A percentile compares a stretch with the other conserved stretches of the same genome.
phyloP scores from a whole-genome alignment of 768 basidiomycete species.

The Trametes villosa region DNA sequence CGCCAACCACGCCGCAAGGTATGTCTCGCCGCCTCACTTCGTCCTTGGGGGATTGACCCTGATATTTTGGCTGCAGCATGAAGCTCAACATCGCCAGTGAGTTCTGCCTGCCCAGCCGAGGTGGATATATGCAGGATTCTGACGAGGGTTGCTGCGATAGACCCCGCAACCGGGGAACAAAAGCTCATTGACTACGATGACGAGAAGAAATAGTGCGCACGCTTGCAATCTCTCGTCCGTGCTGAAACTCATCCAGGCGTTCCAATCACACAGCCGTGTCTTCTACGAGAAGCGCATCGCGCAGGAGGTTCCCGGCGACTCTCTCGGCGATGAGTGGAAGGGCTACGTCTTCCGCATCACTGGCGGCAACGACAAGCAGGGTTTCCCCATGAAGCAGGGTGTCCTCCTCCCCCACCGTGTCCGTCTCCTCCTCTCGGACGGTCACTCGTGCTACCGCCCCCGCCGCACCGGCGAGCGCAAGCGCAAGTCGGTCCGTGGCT shows the following conservation, averaged over 20 bases:
- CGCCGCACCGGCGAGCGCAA: slow-evolving; percentile 95
- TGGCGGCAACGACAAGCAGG: slow-evolving; percentile 98
- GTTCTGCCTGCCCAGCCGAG: slow-evolving; percentile 37
- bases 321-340: slow-evolving; percentile 94
- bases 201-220: slow-evolving; percentile 77
- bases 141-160: slow-evolving; percentile 40
- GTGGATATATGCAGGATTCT: background rate
- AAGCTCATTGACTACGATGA: slow-evolving; percentile 95
- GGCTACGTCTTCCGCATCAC: slow-evolving; percentile 97
- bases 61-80: slow-evolving; percentile 57
- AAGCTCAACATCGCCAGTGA: slow-evolving; percentile 97
- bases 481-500: slow-evolving; percentile 98
- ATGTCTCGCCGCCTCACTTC: slow-evolving; percentile 34
- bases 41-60: slow-evolving; percentile 24
- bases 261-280: slow-evolving; percentile 63
- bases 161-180: slow-evolving; percentile 97
- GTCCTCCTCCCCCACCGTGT: slow-evolving; percentile 95
- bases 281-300: slow-evolving; percentile 98
- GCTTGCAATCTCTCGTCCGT: background rate
- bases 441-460: slow-evolving; percentile 96
- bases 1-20: slow-evolving; percentile 44
- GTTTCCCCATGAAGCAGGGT: slow-evolving; percentile 99
- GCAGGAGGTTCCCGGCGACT: slow-evolving; percentile 91
- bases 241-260: background rate
- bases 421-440: slow-evolving; percentile 89